phyloP scores from a whole-genome alignment of 331 rosid genomes.

The Cydonia oblonga region DNA sequence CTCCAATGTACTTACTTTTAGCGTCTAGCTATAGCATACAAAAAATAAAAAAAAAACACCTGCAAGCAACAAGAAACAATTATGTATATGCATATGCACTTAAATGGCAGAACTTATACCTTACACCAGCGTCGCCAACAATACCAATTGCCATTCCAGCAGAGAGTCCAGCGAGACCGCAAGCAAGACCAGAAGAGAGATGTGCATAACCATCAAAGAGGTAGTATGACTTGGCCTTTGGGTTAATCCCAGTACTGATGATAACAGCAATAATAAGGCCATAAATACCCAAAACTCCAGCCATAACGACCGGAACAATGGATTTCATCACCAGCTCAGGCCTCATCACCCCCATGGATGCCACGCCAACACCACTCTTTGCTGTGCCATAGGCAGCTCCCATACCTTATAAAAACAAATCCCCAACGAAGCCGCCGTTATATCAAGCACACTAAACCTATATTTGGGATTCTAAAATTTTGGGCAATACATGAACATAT shows the following conservation, averaged over 20 bases:
- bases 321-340: conserved; percentile 94
- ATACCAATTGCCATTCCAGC: conserved; percentile 95
- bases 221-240: conserved; percentile 77
- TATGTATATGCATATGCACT: not conserved
- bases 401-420: conserved; percentile 47
- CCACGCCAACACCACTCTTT: conserved; percentile 86
- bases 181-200: conserved; percentile 86
- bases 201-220: conserved; percentile 88
- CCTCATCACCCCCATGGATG: conserved; percentile 94
- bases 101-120: conserved; percentile 34
- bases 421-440: not conserved
- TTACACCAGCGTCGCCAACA: conserved; percentile 89
- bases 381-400: conserved; percentile 94
- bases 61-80: not conserved
- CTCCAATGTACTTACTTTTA: too few relatives aligned
- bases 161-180: conserved; percentile 81
- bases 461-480: not conserved
- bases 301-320: conserved; percentile 89
- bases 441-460: not conserved
- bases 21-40: too few relatives aligned
- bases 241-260: conserved; percentile 85
- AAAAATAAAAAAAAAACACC: too few relatives aligned
- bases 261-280: conserved; percentile 88
- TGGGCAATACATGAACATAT: not conserved
- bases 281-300: conserved; percentile 91